These are phyloP conservation scores for Erysimum cheiranthoides DNA, from an alignment of 345 rosid species.

Conservation along the genomic window DNA sequence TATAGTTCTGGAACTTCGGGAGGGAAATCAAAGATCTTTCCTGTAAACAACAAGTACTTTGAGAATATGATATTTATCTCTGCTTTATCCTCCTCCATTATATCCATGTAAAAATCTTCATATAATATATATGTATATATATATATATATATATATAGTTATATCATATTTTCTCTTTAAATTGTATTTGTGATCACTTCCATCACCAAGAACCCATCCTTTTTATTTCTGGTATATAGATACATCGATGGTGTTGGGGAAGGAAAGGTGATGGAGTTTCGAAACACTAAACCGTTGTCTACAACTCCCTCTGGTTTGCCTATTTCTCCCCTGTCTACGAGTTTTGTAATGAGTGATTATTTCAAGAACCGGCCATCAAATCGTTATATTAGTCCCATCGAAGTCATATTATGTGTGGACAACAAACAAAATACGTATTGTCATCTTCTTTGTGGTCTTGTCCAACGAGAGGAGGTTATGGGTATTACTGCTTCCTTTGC, in stretches of 20 bases:
- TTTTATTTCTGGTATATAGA: neutral
- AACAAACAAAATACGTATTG: too few relatives aligned
- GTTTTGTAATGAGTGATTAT: neutral
- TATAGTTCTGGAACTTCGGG: slow-evolving; percentile 15
- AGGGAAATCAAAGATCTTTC: slow-evolving; percentile 7
- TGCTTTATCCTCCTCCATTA: neutral
- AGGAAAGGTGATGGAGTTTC: neutral
- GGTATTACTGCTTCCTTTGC: slow-evolving; percentile 58
- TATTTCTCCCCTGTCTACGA: neutral
- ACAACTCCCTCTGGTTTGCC: neutral
- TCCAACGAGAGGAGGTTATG: neutral
- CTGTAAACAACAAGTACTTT: neutral
- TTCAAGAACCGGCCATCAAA: slow-evolving; percentile 58
- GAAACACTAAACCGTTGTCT: neutral
- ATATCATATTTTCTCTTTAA: neutral
- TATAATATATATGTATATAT: neutral
- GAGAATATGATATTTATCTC: neutral
- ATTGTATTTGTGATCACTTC: neutral
- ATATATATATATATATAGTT: too few relatives aligned
- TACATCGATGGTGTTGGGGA: neutral
- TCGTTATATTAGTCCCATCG: slow-evolving; percentile 60
- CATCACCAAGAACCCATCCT: too few relatives aligned
- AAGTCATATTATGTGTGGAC: slow-evolving; percentile 51
- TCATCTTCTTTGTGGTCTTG: too few relatives aligned
- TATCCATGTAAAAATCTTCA: neutral